phyloP scores from a whole-genome alignment of 495 filamentous ascomycete species.

The Penicillium paradoxum region DNA sequence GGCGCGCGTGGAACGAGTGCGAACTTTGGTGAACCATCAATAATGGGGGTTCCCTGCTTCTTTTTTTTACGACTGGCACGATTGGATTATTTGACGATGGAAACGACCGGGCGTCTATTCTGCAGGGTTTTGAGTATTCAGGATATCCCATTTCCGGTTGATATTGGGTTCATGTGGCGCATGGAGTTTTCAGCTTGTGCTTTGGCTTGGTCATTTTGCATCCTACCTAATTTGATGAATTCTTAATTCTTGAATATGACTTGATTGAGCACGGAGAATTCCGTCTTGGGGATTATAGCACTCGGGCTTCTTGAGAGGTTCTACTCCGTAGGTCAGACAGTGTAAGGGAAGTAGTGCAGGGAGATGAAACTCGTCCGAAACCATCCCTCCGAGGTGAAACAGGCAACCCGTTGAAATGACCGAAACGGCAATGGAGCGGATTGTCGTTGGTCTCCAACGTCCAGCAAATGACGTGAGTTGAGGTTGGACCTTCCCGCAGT shows the following conservation, averaged over 20 bases:
- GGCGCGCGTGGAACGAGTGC: conserved; percentile 66
- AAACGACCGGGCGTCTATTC: conserved; percentile 10
- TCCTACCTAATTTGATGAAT: neutral
- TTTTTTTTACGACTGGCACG: conserved; percentile 21
- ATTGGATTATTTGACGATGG: conserved; percentile 13
- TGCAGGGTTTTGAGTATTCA: neutral
- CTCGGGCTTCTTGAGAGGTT: neutral
- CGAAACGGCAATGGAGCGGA: neutral
- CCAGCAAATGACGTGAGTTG: conserved; percentile 2
- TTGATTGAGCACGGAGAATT: neutral
- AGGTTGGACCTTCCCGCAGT: conserved; percentile 26
- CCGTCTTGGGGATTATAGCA: neutral
- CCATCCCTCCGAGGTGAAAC: neutral
- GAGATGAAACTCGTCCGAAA: neutral
- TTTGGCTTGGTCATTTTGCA: neutral
- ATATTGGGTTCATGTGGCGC: conserved; percentile 1
- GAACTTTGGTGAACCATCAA: conserved; percentile 57
- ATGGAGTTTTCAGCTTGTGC: neutral
- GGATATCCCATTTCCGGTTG: conserved; percentile 13
- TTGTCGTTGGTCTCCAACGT: too few relatives aligned
- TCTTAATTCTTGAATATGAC: neutral
- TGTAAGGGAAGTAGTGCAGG: neutral
- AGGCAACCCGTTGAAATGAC: neutral
- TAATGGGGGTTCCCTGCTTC: neutral
- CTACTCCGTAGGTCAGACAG: neutral